These are phyloP conservation scores for Phallus indusiatus DNA, from an alignment of 768 basidiomycete species.

Conservation along the genomic window DNA sequence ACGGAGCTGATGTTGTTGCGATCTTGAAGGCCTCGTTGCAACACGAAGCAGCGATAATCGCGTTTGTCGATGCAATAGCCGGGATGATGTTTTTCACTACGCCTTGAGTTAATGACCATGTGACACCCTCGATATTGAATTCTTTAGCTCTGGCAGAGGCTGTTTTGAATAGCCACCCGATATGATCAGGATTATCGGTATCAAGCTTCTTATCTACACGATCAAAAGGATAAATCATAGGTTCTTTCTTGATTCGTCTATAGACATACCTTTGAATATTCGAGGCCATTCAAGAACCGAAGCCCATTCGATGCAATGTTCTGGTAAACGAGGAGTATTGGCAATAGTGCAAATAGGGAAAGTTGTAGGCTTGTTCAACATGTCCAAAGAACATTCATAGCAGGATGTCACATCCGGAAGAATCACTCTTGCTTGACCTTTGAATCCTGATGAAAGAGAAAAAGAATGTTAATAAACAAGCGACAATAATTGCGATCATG, in stretches of 20 bases:
- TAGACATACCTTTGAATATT: conserved; percentile 64
- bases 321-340: conserved; percentile 94
- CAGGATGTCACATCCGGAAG: conserved; percentile 92
- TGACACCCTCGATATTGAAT: conserved; percentile 97
- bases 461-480: neutral
- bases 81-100: conserved; percentile 99
- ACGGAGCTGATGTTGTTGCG: conserved; percentile 89
- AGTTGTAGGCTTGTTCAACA: conserved; percentile 94
- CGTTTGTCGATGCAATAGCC: conserved; percentile 97
- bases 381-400: conserved; percentile 96
- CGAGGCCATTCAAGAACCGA: conserved; percentile 98
- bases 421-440: conserved; percentile 95
- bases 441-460: conserved; percentile 61
- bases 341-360: conserved; percentile 99
- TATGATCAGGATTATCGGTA: conserved; percentile 95
- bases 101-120: conserved; percentile 95
- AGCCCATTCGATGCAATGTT: conserved; percentile 99
- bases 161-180: conserved; percentile 80
- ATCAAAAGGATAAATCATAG: neutral
- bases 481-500: neutral
- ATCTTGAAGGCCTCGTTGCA: conserved; percentile 99
- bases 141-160: conserved; percentile 80
- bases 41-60: conserved; percentile 95
- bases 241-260: neutral
- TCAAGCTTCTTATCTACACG: conserved; percentile 93